Percentiles rank a stretch among this genome's conserved stretches.
Evolutionary conservation across 768 basidiomycete genomes (phyloP).

Genomic region (Tricholoma hemisulphureum): DNA sequence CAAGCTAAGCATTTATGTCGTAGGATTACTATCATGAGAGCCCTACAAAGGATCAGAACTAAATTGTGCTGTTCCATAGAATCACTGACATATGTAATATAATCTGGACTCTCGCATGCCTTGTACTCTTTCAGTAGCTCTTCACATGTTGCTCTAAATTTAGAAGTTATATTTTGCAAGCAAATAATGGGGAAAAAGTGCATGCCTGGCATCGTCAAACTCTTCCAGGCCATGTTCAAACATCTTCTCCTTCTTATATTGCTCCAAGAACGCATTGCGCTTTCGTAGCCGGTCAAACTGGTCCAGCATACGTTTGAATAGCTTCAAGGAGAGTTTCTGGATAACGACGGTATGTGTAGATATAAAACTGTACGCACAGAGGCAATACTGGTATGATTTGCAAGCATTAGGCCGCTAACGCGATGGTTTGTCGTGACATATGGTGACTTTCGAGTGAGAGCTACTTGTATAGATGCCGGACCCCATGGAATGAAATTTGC

Average conservation of each 20-base stretch:
- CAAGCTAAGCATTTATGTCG: constrained; percentile 8
- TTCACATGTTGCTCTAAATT: constrained; percentile 72
- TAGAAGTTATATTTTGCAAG: neutral
- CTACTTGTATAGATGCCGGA: constrained; percentile 96
- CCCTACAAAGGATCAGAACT: constrained; percentile 18
- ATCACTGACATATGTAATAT: constrained; percentile 77
- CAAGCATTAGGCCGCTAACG: constrained; percentile 97
- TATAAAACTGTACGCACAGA: constrained; percentile 56
- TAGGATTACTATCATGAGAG: constrained; percentile 23
- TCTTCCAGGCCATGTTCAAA: constrained; percentile 93
- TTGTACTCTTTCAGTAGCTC: constrained; percentile 92
- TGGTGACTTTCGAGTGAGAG: constrained; percentile 86
- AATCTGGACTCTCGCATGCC: constrained; percentile 93
- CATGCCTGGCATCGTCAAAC: constrained; percentile 95
- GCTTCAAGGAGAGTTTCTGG: constrained; percentile 38
- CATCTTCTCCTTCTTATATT: constrained; percentile 96
- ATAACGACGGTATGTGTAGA: constrained; percentile 5
- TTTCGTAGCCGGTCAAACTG: constrained; percentile 88
- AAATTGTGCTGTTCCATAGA: neutral
- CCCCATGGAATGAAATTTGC: constrained; percentile 99
- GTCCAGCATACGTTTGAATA: constrained; percentile 94
- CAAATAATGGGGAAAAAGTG: neutral
- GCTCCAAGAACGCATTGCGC: constrained; percentile 93
- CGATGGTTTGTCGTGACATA: constrained; percentile 88
- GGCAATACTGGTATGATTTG: constrained; percentile 98